Evolutionary conservation across 345 rosid species (phyloP), one percentile per base, ranked within the genome.

Genomic region (Syzygium grande): DNA sequence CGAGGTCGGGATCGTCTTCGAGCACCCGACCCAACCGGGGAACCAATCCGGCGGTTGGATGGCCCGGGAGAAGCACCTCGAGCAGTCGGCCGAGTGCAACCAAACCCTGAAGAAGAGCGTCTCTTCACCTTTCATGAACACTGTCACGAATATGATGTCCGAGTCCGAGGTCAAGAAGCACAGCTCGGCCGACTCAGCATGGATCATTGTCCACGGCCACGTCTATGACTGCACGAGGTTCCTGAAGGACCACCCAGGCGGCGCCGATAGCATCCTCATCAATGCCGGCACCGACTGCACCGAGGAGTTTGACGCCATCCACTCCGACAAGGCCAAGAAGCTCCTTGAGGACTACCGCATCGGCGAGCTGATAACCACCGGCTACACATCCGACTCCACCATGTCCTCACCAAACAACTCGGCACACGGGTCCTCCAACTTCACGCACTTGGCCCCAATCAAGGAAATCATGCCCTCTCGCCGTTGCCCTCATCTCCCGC

Each of bases 11-110:
- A 93, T 98, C 8, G 93, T 93, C 23, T 96, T 98, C 91, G 99
- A 96, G 88, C 98, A 97, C 91, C 99, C 99, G 49, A 96, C 98
- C 49, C 92, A 90, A 79, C 96, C 99, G 4, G 99, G 95, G 43
- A 98, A 96, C 92, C 99, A 96, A 58, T 90, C 98, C 25, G 97
- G 99, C 22, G 99, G 99, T 85, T 98, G 99, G 99, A 98, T 98
- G 99, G 99, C 96, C 2, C 95, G 94, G 91, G 97, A 96, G 52
- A 92, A 93, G 38, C 96, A 95, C 73, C 92, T 95, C 0, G 99
- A 94, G 90, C 94, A 58, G 49, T 94, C 97, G 46, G 87, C 92
- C 0, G 98, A 96, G 0, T 87, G 90, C 41, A 91, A 77, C 87
- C 91, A 29, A 4, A 88, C 94, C 43, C 65, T 96, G 10, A 98